Evolutionary conservation across 108 stramenopile genomes (phyloP), one percentile per base, ranked within the genome.

Genomic region (Cyclotella atomus): DNA sequence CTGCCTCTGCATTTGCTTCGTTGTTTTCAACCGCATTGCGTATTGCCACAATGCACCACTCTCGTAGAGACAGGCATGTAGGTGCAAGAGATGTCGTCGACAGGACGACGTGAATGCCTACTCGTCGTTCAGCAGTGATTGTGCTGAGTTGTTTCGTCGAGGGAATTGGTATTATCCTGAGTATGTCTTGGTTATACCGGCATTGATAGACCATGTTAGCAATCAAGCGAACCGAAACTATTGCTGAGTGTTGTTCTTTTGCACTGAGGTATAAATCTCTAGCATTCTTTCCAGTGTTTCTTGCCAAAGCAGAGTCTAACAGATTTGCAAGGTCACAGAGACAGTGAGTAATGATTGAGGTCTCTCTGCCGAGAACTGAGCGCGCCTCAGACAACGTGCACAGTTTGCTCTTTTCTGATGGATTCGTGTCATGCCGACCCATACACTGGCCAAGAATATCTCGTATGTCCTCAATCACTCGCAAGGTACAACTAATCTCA

Each of bases 11-110:
- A 68, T 95, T 95, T 9, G 70, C 76, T 30, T 65, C 73, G 47
- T 92, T 95, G 19, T 78, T 75, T 38, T 95, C 87, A 24, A 95
- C 68, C 7, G 80, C 82, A 83, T 92, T 89, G 25, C 91, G 84
- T 59, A 95, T 90, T n/a, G 91, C 91, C 36, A 95, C 81, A 54
- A 95, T 82, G 29, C 87, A 83, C 94, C 94, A 95, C 47, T 95
- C 94, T 36, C 94, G 85, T 12, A 95, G 65, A 20, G 91, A 88
- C 61, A 95, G 91, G 70, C 94, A 95, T 25, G 90, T 81, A 29
- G 79, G 77, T 16, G 88, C 80, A 68, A 91, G 84, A 10, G 89
- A 75, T 12, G 94, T 95, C 24, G 87, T 84, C 0, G 91, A 91
- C 14, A 95, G 74, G 8, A 95, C 41, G 15, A 92, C 88, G 68